Evolutionary conservation across 129 eudicot species (phyloP), one percentile per base, ranked within the genome.

Genomic region (Artemisia annua): DNA sequence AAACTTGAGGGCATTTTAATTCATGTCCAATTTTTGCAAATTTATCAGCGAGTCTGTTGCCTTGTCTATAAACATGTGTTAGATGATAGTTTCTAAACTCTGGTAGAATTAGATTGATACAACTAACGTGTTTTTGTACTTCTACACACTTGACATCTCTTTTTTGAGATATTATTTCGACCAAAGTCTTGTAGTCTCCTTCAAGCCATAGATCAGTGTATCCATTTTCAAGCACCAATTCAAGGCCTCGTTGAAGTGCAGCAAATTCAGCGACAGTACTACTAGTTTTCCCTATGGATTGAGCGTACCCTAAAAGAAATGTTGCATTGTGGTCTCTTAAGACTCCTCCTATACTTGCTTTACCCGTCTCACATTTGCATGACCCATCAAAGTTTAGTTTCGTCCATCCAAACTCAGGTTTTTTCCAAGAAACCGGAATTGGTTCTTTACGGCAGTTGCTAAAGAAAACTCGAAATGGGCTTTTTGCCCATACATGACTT

Each of bases 361-460:
- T 83, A 48, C 99, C 94, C 0, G 89, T 90, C 68, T 81, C 82
- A 32, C 81, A 80, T 62, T 88, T 94, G 86, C 87, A 86, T 11
- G 99, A 94, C 15, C 97, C 97, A 24, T 94, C 99, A 32, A 80
- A 94, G 81, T 94, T 94, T 13, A 94, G 16, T 67, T 94, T 94
- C 2, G 89, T 86, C 96, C 97, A 90, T 11, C 99, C 99, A 0
- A 53, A 48, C 35, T 83, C 79, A 1, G 97, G 98, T 69, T 75
- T 94, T 61, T 76, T 66, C 99, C 97, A 94, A 69, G 85, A 69
- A 70, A 90, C 87, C 32, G 73, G 69, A 8, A 86, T 72, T 1
- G 85, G 82, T 66, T 86, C 80, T 51, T 83, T 86, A 83, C 85
- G 90, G 49, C 59, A 84, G 52, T 78, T 76, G 49, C 96, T 68